Percentiles rank a stretch among this genome's conserved stretches.
phyloP scores from a whole-genome alignment of 306 rosid species.

The Styphnolobium japonicum region DNA sequence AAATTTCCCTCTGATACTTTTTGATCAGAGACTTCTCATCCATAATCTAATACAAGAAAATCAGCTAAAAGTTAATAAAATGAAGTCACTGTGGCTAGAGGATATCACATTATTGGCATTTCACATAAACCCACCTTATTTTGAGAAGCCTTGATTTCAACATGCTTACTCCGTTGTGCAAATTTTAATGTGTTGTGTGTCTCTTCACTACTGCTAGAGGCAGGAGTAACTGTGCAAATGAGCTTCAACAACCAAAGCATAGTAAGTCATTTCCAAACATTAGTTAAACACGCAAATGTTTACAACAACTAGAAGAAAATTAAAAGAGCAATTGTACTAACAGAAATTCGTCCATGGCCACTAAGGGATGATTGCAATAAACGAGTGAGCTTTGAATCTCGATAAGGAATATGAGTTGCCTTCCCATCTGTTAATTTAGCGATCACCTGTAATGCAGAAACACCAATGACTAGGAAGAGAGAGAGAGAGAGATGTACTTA shows the following conservation, averaged over 20 bases:
- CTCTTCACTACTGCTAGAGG: constrained; percentile 92
- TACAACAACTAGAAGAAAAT: background rate
- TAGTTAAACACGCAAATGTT: background rate
- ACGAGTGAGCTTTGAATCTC: constrained; percentile 91
- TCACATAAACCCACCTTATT: constrained; percentile 51
- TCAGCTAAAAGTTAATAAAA: background rate
- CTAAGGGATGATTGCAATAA: constrained; percentile 87
- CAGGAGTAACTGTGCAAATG: constrained; percentile 89
- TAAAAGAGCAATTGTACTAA: constrained; percentile 36
- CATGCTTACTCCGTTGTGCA: constrained; percentile 87
- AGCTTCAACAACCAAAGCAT: constrained; percentile 51
- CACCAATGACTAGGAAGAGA: background rate
- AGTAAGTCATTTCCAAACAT: constrained; percentile 7
- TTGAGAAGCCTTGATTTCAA: constrained; percentile 83
- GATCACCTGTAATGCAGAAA: constrained; percentile 56
- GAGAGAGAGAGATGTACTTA: background rate
- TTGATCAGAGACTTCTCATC: constrained; percentile 91
- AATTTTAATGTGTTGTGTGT: constrained; percentile 87
- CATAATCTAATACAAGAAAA: constrained; percentile 59
- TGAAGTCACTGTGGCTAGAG: background rate
- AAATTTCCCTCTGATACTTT: constrained; percentile 87
- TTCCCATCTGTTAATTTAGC: constrained; percentile 83
- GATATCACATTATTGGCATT: background rate
- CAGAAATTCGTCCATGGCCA: constrained; percentile 91
- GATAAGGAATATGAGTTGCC: constrained; percentile 85